Evolutionary conservation across 345 rosid species (phyloP), one percentile per base, ranked within the genome.

Genomic region (Eucalyptus albens): DNA sequence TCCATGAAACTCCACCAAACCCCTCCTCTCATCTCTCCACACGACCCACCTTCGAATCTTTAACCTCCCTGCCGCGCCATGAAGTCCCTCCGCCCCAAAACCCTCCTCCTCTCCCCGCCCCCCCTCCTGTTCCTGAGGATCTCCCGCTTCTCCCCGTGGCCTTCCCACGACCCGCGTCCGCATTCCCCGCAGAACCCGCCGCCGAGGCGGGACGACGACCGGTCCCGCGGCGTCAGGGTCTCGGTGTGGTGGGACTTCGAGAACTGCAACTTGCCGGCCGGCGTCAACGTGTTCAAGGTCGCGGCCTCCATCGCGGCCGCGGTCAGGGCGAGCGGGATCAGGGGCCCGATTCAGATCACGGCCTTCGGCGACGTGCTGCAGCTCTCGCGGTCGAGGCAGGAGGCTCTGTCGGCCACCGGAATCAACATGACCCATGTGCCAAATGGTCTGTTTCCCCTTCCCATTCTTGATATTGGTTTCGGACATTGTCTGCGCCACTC

Each of bases 241-340:
- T 92, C 93, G 11, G 99, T 98, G 17, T 97, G 99, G 99, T 98
- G 98, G 98, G 98, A 97, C 92, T 96, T 98, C 90, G 99, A 97
- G 96, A 98, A 96, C 89, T 97, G 99, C 89, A 16, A 87, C 89
- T 37, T 94, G 50, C 98, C 98, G 44, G 90, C 90, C 5, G 97
- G 96, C 33, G 94, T 88, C 24, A 97, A 97, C 87, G 97, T 93
- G 9, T 94, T 91, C 90, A 96, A 90, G 90, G 93, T 97, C 44
- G 90, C 96, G 37, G 94, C 90, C 29, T 15, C 83, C 83, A 96
- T 98, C 90, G 92, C 97, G 4, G 90, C 94, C 12, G 98, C 99
- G 22, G 80, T 97, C 19, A 93, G 98, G 94, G 88, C 88, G 51
- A 93, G 88, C 86, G 98, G 97, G 60, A 96, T 98, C 81, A 97